Evolutionary conservation across 1,284 basidiomycete species (phyloP).

Genomic region (Rhodotorula mucilaginosa): DNA sequence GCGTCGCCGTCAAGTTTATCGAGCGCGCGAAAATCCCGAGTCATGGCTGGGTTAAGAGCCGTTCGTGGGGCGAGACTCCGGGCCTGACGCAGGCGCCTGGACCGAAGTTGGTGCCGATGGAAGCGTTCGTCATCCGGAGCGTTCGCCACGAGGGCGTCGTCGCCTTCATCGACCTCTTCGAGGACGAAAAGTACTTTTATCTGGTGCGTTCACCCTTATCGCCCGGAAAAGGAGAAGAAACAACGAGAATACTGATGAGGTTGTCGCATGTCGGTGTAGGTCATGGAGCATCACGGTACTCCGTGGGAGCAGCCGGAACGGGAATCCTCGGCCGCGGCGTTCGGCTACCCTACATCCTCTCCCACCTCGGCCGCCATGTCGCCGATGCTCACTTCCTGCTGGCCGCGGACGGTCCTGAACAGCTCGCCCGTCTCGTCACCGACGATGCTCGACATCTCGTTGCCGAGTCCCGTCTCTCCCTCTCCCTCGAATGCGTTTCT

Average conservation of each 20-base stretch:
- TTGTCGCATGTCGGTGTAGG: constrained; percentile 53
- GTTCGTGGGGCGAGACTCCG: constrained; percentile 30
- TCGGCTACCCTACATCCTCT: constrained; percentile 14
- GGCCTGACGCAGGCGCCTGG: constrained; percentile 26
- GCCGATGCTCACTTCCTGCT: constrained; percentile 2
- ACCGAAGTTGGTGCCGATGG: constrained; percentile 63
- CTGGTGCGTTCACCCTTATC: constrained; percentile 58
- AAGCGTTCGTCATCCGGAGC: constrained; percentile 71
- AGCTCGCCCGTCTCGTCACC: constrained; percentile 31
- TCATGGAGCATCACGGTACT: constrained; percentile 86
- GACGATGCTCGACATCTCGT: constrained; percentile 9
- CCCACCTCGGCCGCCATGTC: constrained; percentile 27
- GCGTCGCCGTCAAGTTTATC: constrained; percentile 91
- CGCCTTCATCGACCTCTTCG: constrained; percentile 75
- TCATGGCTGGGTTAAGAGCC: constrained; percentile 35
- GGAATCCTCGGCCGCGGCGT: not conserved
- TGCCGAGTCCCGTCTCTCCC: constrained; percentile 42
- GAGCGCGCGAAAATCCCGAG: constrained; percentile 55
- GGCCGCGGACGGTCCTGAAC: constrained; percentile 3
- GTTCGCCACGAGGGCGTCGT: constrained; percentile 78
- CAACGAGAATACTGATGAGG: not conserved
- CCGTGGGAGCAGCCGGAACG: constrained; percentile 61
- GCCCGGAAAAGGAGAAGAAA: not conserved
- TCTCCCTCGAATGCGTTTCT: constrained; percentile 8
- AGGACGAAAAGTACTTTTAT: constrained; percentile 80